Percentiles rank a stretch among this genome's conserved stretches.
Conservation (phyloP, 805 yeast species). For the Schwanniomyces yamadae region DNA sequence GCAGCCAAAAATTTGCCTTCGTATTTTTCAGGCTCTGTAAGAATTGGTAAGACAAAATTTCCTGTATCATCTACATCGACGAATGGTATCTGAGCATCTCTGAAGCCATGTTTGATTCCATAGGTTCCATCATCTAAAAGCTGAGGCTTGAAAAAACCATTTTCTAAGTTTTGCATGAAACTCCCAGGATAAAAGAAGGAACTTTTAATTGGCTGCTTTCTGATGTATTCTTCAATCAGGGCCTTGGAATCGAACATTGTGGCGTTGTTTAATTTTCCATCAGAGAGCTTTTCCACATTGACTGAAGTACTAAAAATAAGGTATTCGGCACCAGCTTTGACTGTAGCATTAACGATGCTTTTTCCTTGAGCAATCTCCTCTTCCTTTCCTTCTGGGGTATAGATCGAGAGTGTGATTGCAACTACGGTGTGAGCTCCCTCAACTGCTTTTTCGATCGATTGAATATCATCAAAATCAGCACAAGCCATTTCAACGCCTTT, state of each 20-base stretch:
- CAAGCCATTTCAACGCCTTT: conserved; percentile 14
- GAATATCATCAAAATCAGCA: conserved; percentile 7
- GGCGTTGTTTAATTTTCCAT: conserved; percentile 2
- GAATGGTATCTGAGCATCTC: conserved; percentile 4
- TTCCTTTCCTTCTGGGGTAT: conserved; percentile 10
- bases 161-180: conserved; percentile 7
- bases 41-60: conserved; percentile 5
- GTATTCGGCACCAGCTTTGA: conserved; percentile 2
- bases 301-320: conserved; percentile 7
- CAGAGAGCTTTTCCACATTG: conserved; percentile 1
- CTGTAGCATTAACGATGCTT: conserved; percentile 6
- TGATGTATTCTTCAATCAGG: conserved; percentile 7
- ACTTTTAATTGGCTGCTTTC: conserved; percentile 4
- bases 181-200: conserved; percentile 6
- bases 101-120: background rate
- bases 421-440: conserved; percentile 8
- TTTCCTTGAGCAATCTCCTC: conserved; percentile 8
- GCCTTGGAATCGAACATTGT: conserved; percentile 5
- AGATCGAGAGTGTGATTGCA: conserved; percentile 3
- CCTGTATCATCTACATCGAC: conserved; percentile 7
- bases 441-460: conserved; percentile 3
- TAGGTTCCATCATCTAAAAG: conserved; percentile 1
- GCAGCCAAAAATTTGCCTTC: conserved; percentile 3
- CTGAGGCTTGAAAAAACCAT: background rate
- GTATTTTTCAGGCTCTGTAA: conserved; percentile 3